Evolutionary conservation across 768 basidiomycete genomes (phyloP), one percentile per base, ranked within the genome.

Genomic region (Tylopilus sp.): DNA sequence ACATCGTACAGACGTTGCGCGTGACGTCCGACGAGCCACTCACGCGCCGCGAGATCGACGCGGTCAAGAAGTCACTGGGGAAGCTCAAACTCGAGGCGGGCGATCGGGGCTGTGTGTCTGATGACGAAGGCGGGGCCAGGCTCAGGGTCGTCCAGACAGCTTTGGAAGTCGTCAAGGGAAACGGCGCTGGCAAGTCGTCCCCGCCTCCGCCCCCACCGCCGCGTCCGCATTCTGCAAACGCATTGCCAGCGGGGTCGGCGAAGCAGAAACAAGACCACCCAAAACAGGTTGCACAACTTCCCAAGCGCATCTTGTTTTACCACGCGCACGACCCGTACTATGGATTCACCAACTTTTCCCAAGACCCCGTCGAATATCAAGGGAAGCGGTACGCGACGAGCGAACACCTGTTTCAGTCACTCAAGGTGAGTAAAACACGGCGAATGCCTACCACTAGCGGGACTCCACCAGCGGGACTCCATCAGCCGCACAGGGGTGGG

Each of bases 381-480:
- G 72, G 74, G 14, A 73, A 69, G 55, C 40, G 56, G 3, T 79
- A 79, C 53, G 74, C 74, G 1, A 78, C 78, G 11, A 74, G 74
- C 43, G 78, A 78, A 55, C 78, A 79, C 56, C 57, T 79, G 36
- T 79, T 76, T 45, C 76, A 79, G 50, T 71, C 78, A 22, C 66
- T 77, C 60, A 78, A 73, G 69, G 72, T 71, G 41, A 65, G 68
- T 19, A 22, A 26, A 16, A 7, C 13, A 45, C 19, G 8, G n/a
- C 21, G n/a, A 47, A 19, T 41, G 16, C 41, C 36, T 36, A 40
- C 50, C 36, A 29, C 45, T 14, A 11, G 26, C 9, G 33, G n/a
- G n/a, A n/a, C n/a, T n/a, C n/a, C n/a, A n/a, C n/a, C n/a, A n/a
- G n/a, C n/a, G n/a, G n/a, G n/a, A n/a, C n/a, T n/a, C n/a, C n/a